Evolutionary conservation across 768 basidiomycete genomes (phyloP).

Genomic region (Termitomyces sp.): DNA sequence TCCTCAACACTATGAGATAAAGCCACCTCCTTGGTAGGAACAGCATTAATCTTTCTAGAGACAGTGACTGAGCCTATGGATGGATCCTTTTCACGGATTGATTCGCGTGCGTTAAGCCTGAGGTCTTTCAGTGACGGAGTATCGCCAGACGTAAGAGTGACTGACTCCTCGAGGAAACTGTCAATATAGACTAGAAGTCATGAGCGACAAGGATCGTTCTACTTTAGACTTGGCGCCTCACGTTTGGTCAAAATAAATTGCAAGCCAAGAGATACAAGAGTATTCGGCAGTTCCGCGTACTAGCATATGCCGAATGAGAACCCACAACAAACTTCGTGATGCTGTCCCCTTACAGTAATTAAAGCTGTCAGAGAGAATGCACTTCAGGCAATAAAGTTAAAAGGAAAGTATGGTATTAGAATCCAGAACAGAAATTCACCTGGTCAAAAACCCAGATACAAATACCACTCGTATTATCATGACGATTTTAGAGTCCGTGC

Average conservation of each 20-base stretch:
- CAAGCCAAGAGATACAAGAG: slow-evolving; percentile 15
- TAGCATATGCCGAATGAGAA: background rate
- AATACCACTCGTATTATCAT: slow-evolving; percentile 15
- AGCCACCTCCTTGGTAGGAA: too few relatives aligned
- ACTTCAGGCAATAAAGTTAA: too few relatives aligned
- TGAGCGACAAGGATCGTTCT: background rate
- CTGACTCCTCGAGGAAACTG: slow-evolving; percentile 25
- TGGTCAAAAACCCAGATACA: slow-evolving; percentile 17
- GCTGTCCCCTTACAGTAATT: slow-evolving; percentile 10
- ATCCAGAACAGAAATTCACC: background rate
- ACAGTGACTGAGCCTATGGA: too few relatives aligned
- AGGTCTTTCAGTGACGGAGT: too few relatives aligned
- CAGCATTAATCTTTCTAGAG: too few relatives aligned
- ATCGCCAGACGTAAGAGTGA: too few relatives aligned
- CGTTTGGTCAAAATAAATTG: slow-evolving; percentile 16
- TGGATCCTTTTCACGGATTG: too few relatives aligned
- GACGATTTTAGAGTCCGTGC: slow-evolving; percentile 15
- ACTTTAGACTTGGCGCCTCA: background rate
- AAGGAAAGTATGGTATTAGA: too few relatives aligned
- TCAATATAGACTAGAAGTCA: slow-evolving; percentile 21
- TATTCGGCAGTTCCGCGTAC: slow-evolving; percentile 13
- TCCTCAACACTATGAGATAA: too few relatives aligned
- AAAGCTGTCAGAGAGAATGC: slow-evolving; percentile 13
- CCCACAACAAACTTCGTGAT: background rate
- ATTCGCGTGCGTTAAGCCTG: too few relatives aligned